Evolutionary conservation across 139 green algal species (phyloP).

Genomic region (Chlamydomonas incerta): DNA sequence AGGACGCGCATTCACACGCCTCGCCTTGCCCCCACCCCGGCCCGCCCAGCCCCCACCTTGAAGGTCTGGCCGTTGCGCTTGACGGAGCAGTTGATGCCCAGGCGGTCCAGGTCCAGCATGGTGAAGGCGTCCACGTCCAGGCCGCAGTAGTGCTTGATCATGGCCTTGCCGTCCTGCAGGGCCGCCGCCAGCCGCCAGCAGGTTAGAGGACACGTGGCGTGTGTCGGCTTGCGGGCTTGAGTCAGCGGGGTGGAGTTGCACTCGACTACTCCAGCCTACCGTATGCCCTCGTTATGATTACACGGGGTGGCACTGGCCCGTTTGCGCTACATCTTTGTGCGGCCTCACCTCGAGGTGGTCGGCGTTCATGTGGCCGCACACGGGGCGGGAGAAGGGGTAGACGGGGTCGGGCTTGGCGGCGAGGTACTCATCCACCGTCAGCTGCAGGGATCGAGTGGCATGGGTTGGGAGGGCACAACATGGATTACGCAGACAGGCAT

Average conservation of each 20-base stretch:
- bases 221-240: no score
- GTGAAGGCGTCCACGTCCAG: constrained; percentile 64
- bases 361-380: constrained; percentile 91
- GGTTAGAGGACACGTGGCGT: no score
- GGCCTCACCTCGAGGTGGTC: constrained; percentile 77
- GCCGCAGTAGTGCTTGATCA: constrained; percentile 70
- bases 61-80: constrained; percentile 28
- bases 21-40: neutral
- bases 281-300: no score
- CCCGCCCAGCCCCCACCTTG: constrained; percentile 20
- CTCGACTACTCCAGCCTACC: no score
- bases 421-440: constrained; percentile 67
- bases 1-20: neutral
- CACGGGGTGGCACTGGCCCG: no score
- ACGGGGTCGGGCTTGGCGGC: constrained; percentile 79
- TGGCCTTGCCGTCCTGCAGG: constrained; percentile 55
- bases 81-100: constrained; percentile 68
- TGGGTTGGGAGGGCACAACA: no score
- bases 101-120: constrained; percentile 78
- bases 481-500: no score
- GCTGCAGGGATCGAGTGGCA: constrained; percentile 48
- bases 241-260: neutral
- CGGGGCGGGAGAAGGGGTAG: constrained; percentile 71
- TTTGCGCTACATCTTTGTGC: no score
- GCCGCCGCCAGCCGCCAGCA: no score